Evolutionary conservation across 495 filamentous ascomycete species (phyloP), one percentile per base, ranked within the genome.

Genomic region (Gamarada debralockiae): DNA sequence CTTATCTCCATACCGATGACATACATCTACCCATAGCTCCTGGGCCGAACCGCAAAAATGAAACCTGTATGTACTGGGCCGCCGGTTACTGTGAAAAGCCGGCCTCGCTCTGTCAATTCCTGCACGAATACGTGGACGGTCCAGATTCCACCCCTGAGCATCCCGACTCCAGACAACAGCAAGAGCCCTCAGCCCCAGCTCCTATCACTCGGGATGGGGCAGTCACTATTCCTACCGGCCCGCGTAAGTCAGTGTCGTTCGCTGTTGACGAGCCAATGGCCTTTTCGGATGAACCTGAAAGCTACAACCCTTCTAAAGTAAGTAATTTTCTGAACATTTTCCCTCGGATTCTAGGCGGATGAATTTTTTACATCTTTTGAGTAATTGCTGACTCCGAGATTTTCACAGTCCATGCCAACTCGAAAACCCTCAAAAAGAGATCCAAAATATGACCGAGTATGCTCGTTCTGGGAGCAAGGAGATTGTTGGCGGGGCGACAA

Each of bases 161-260:
- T 5, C 14, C 14, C 29, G 14, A 34, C 14, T 7, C 15, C 37
- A 43, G 3, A 15, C 9, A 43, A 17, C 17, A 43, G 4, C 20
- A 8, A 8, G 40, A 43, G 5, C 7, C 40, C 21, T 14, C 20
- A 13, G n/a, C 13, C 29, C 44, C 13, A 40, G 6, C 5, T 40
- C 37, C 37, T 6, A 40, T 15, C 18, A 24, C 15, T 1, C 15
- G 24, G 23, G 2, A 40, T 40, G 3, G 7, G 12, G 17, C 37
- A n/a, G 44, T 20, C 23, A 22, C 42, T 22, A 12, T 17, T 17
- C 18, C 38, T 14, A 27, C 17, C 2, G 48, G n/a, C n/a, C 18
- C 39, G 2, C 50, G 40, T 2, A 53, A 53, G 29, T 44, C 39
- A 12, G 50, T 53, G 9, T 34, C 40, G 2, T 55, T 55, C 37